These are phyloP conservation scores for Pyrus betulifolia DNA, from an alignment of 306 rosid species.

Conservation along the genomic window DNA sequence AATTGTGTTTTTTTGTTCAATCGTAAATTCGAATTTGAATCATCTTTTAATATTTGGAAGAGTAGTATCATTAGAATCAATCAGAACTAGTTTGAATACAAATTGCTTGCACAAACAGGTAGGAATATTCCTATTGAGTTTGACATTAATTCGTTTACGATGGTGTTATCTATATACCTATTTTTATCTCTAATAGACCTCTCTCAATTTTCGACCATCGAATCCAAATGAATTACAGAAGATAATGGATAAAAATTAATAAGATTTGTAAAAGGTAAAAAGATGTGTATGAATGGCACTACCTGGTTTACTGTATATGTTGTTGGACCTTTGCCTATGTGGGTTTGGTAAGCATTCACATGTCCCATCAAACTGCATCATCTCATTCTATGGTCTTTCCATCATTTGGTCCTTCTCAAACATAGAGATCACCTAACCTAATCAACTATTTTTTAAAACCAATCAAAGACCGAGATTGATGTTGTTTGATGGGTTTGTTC, in stretches of 20 bases:
- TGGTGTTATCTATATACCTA: too few species aligned
- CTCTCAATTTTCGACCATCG: fast-evolving
- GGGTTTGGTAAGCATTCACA: not conserved
- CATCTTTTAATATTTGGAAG: not conserved
- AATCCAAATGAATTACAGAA: too few species aligned
- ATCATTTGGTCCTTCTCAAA: not conserved
- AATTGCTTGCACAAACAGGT: not conserved
- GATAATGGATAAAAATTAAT: too few species aligned
- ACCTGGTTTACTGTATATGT: not conserved
- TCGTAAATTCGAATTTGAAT: too few species aligned
- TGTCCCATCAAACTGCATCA: not conserved
- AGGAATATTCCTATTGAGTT: not conserved
- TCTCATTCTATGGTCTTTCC: not conserved
- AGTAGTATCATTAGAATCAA: not conserved
- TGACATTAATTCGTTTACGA: not conserved
- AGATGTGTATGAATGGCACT: fast-evolving
- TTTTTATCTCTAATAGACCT: too few species aligned
- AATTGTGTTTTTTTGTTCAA: too few species aligned
- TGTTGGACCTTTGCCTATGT: not conserved
- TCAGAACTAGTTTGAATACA: not conserved
- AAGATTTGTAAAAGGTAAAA: too few species aligned
- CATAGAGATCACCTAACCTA: not conserved
- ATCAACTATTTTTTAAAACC: not conserved
- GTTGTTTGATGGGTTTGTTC: not conserved
- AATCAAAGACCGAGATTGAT: not conserved